Percentiles rank a stretch among this genome's conserved stretches.
phyloP scores from a whole-genome alignment of 2,329 filamentous ascomycete species.

The Hypoxylon sp. region DNA sequence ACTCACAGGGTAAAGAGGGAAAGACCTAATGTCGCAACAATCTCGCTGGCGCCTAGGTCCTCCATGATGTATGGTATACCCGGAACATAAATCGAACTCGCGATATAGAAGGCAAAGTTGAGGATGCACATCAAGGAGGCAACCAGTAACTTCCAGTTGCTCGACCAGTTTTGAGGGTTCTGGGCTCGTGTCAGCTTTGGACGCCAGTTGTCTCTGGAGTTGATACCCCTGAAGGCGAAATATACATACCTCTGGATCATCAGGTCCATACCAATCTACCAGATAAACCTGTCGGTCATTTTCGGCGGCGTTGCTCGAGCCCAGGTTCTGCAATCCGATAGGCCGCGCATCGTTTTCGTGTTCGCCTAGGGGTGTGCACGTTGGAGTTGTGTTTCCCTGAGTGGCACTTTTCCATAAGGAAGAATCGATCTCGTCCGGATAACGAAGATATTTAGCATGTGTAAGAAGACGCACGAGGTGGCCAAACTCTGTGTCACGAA shows the following conservation, averaged over 20 bases:
- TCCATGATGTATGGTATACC: conserved; percentile 31
- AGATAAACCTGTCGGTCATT: conserved; percentile 52
- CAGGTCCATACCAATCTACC: conserved; percentile 59
- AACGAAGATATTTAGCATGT: conserved; percentile 19
- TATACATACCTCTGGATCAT: conserved; percentile 54
- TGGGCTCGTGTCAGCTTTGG: background rate
- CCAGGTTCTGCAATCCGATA: background rate
- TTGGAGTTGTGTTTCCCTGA: background rate
- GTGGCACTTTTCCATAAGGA: conserved; percentile 21
- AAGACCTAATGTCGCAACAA: conserved; percentile 39
- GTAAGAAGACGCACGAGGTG: conserved; percentile 32
- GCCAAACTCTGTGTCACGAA: conserved; percentile 28
- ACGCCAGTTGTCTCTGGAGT: too few species aligned
- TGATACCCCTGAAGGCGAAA: too few species aligned
- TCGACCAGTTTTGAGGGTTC: conserved; percentile 51
- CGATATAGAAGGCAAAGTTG: conserved; percentile 42
- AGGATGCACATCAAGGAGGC: conserved; percentile 42
- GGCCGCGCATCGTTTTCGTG: background rate
- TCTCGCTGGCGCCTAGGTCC: conserved; percentile 33
- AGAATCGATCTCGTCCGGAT: conserved; percentile 37
- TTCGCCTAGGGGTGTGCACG: background rate
- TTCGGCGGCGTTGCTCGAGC: background rate
- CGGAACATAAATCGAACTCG: conserved; percentile 40
- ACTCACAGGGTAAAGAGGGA: conserved; percentile 39
- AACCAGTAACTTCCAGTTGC: conserved; percentile 49